Percentiles rank a stretch among this genome's conserved stretches.
Evolutionary conservation across 106 monocot species (phyloP).

Genomic region (Gastrodia elata): DNA sequence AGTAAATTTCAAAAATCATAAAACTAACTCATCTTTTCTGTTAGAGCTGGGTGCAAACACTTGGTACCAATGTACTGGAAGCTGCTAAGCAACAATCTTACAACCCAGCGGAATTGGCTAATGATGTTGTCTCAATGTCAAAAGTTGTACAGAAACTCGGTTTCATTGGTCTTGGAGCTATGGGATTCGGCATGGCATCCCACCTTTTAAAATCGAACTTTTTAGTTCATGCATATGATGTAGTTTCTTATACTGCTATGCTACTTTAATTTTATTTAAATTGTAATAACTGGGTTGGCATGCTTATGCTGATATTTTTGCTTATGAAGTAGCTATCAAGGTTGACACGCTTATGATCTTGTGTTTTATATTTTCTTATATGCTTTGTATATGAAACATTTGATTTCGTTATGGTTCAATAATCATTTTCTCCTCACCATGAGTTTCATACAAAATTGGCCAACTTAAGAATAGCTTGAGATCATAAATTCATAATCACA

Average conservation of each 20-base stretch:
- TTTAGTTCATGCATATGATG: slow-evolving; percentile 75
- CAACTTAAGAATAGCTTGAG: no score
- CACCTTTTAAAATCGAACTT: slow-evolving; percentile 72
- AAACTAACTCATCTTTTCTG: slow-evolving; percentile 7
- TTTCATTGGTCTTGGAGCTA: slow-evolving; percentile 97
- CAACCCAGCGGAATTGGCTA: slow-evolving; percentile 40
- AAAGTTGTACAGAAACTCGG: slow-evolving; percentile 55
- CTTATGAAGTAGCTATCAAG: not conserved
- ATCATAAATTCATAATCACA: no score
- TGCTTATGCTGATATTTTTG: not conserved
- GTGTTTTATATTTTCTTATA: not conserved
- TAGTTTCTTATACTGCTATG: slow-evolving; percentile 23
- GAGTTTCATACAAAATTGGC: no score
- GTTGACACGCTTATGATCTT: not conserved
- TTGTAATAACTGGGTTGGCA: not conserved
- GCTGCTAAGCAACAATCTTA: slow-evolving; percentile 41
- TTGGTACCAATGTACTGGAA: slow-evolving; percentile 60
- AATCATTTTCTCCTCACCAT: no score
- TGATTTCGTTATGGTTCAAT: not conserved
- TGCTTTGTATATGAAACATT: not conserved
- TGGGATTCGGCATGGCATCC: slow-evolving; percentile 97
- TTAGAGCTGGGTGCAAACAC: slow-evolving; percentile 69
- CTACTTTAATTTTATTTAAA: not conserved
- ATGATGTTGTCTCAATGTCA: slow-evolving; percentile 32
- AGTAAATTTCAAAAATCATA: not conserved